Percentiles rank a stretch among this genome's conserved stretches.
These are phyloP conservation scores for Solanum hybrid DNA, from an alignment of 305 asterid genomes.

Conservation along the genomic window DNA sequence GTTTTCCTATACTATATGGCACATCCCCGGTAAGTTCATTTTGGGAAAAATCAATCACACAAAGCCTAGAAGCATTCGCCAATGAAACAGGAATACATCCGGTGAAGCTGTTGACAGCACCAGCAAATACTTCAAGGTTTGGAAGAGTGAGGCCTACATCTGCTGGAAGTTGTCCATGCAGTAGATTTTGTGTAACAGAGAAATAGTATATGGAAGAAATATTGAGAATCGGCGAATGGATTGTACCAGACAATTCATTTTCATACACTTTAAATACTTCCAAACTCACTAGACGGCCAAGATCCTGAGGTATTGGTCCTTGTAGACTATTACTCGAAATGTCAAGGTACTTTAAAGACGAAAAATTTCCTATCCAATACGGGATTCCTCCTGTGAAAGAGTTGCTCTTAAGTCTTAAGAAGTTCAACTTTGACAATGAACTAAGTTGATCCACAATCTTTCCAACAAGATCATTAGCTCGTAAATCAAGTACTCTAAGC, in stretches of 20 bases:
- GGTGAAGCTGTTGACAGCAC: slow-evolving; percentile 1
- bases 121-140: slow-evolving; percentile 5
- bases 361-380: slow-evolving; percentile 5
- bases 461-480: slow-evolving; percentile 3
- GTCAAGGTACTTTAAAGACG: background rate
- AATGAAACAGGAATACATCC: slow-evolving; percentile 15
- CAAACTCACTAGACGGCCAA: background rate
- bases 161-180: slow-evolving; percentile 8
- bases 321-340: background rate
- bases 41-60: slow-evolving; percentile 3
- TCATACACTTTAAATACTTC: background rate
- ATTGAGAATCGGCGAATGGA: slow-evolving; percentile 6
- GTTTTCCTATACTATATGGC: background rate
- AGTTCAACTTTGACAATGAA: background rate
- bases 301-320: slow-evolving; percentile 1
- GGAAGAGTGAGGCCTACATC: slow-evolving; percentile 11
- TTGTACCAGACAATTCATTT: slow-evolving; percentile 8
- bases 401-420: background rate
- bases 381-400: slow-evolving; percentile 11
- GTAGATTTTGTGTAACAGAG: slow-evolving; percentile 5
- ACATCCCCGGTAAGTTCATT: slow-evolving; percentile 9
- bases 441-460: slow-evolving; percentile 10
- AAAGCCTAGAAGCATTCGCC: background rate
- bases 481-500: slow-evolving; percentile 9
- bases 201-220: background rate